Base-by-base conservation (phyloP, 2,329 filamentous ascomycete genomes). In the Chlorencoelia australis region DNA sequence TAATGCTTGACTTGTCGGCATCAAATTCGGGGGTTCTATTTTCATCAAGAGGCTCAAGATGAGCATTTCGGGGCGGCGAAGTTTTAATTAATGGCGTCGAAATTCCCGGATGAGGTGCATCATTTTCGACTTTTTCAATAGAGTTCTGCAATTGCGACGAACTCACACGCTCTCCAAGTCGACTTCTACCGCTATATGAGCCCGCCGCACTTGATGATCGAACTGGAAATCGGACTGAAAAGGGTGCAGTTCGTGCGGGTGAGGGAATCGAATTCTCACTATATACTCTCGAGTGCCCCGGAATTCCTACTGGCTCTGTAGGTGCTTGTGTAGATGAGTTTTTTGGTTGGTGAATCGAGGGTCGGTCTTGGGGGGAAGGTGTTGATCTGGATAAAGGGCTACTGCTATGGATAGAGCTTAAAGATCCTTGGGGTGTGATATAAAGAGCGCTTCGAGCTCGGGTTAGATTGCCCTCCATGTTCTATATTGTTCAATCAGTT, bases 391-490 rank as follows among this genome's bases (percentile, higher is more conserved):
- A 54, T 24, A 60, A 55, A 45, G 59, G 61, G 52, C 52, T 56
- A 37, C 48, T 53, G 41, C 52, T 56, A 14, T 54, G 44, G 17
- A 65, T 63, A 8, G 66, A 61, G 35, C 64, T 63, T 33, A 66
- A 63, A 16, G 71, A 67, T 5, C 61, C 52, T 9, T 66, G 66
- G 7, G 70, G 66, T 5, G 64, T 64, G 21, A 66, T 62, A 30
- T 73, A 67, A 16, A 85, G 65, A 7, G 80, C 79, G 45, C 73
- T 76, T 50, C 85, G 75, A 19, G 86, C 88, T 42, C 85, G 79
- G 39, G 72, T 79, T 14, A 95, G 67, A 50, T 95, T 95, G 24
- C 82, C 86, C 61, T 95, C 89, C 87, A 95, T 94, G 20, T 84
- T 82, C 86, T 93, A 57, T 15, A 39, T 26, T 19, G 18, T n/a